Percentiles rank a stretch among this genome's conserved stretches.
These are phyloP conservation scores for Zostera marina DNA, from an alignment of 116 monocot genomes.

Conservation along the genomic window DNA sequence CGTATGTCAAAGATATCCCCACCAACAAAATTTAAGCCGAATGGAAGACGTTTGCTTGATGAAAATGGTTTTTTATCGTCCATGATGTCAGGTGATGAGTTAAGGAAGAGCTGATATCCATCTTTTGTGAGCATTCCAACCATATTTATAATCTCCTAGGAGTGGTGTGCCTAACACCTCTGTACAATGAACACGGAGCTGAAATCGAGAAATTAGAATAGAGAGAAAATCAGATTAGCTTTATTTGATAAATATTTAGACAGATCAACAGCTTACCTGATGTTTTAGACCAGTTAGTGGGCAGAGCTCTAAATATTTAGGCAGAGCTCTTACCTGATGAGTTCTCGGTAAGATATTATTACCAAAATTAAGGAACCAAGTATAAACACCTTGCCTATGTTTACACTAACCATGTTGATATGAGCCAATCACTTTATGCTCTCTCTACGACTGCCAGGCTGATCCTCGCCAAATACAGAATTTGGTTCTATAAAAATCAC, in stretches of 20 bases:
- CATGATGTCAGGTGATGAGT: not conserved
- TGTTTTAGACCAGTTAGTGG: conserved; percentile 93
- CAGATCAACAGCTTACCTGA: conserved; percentile 34
- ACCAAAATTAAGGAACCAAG: not conserved
- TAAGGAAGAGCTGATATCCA: conserved; percentile 23
- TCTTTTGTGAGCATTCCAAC: conserved; percentile 46
- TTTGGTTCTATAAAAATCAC: conserved; percentile 61
- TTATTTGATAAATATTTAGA: not conserved
- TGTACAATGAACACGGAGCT: conserved; percentile 89
- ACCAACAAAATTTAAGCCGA: conserved; percentile 31
- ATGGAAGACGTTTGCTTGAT: conserved; percentile 21
- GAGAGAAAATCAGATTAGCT: not conserved
- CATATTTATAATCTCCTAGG: conserved; percentile 95
- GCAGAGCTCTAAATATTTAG: conserved; percentile 68
- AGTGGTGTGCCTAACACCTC: conserved; percentile 76
- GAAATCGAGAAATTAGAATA: conserved; percentile 10
- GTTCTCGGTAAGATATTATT: too few species aligned
- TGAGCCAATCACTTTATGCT: conserved; percentile 74
- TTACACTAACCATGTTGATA: conserved; percentile 37
- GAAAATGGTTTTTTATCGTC: conserved; percentile 2
- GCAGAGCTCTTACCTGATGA: too few species aligned
- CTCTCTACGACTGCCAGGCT: conserved; percentile 8
- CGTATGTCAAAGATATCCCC: conserved; percentile 36
- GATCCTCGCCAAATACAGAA: conserved; percentile 8
- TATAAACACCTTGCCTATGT: not conserved